These are phyloP conservation scores for Hemisphaericaspora xylanilytica DNA, from an alignment of 1,139 yeast species.

Conservation along the genomic window DNA sequence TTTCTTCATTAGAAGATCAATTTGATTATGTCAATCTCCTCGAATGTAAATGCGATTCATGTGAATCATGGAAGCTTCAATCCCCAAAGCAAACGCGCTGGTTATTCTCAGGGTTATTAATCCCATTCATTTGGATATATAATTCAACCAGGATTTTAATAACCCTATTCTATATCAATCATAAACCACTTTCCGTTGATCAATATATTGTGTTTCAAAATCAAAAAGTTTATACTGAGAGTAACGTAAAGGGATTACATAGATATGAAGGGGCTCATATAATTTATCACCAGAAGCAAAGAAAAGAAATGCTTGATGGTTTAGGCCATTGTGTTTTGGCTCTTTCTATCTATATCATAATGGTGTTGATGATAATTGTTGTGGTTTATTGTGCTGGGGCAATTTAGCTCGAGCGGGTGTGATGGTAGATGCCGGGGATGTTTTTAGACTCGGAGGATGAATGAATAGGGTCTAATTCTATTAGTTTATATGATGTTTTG, in stretches of 20 bases:
- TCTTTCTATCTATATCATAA: slow-evolving; percentile 10
- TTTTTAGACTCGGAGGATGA: no score
- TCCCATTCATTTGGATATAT: slow-evolving; percentile 26
- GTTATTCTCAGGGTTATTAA: slow-evolving; percentile 19
- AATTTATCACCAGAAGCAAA: slow-evolving; percentile 8
- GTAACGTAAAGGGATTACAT: not conserved
- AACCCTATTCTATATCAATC: slow-evolving; percentile 10
- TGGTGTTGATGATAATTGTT: slow-evolving; percentile 7
- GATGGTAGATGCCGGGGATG: no score
- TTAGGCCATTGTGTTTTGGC: slow-evolving; percentile 16
- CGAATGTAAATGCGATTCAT: slow-evolving; percentile 19
- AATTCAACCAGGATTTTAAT: slow-evolving; percentile 10
- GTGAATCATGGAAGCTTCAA: slow-evolving; percentile 11
- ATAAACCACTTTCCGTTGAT: slow-evolving; percentile 12
- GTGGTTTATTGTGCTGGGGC: not conserved
- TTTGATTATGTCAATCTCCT: slow-evolving; percentile 9
- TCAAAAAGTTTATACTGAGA: not conserved
- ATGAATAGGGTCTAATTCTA: no score
- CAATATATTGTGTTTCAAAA: slow-evolving; percentile 12
- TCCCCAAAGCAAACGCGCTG: slow-evolving; percentile 4
- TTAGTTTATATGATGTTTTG: no score
- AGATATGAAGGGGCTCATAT: slow-evolving; percentile 3
- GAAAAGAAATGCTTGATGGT: slow-evolving; percentile 9
- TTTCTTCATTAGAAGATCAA: slow-evolving; percentile 3
- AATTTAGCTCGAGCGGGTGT: no score